These are phyloP conservation scores for Colletotrichum orbiculare DNA, from an alignment of 2,329 filamentous ascomycete genomes.

Conservation along the genomic window DNA sequence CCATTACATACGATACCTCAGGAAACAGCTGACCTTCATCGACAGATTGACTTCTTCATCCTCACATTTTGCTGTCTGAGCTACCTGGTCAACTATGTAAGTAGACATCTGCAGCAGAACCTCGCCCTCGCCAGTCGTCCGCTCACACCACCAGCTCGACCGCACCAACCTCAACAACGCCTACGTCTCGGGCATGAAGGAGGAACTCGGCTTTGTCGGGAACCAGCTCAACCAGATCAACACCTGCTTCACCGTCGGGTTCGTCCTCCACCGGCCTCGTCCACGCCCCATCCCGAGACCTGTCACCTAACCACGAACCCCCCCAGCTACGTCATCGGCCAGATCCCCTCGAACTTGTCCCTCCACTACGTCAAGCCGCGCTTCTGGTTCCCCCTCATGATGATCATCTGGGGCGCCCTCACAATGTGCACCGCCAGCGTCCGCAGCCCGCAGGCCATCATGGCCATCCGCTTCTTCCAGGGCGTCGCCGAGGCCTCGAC, in stretches of 20 bases:
- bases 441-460: conserved; percentile 63
- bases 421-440: conserved; percentile 70
- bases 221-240: conserved; percentile 62
- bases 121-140: not conserved
- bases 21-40: not conserved
- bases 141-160: conserved; percentile 13
- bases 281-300: not conserved
- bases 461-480: conserved; percentile 57
- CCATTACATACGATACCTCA: not conserved
- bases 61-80: conserved; percentile 71
- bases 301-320: not conserved
- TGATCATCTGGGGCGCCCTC: conserved; percentile 71
- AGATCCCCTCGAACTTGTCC: conserved; percentile 70
- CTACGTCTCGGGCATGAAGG: conserved; percentile 54
- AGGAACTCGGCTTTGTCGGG: conserved; percentile 46
- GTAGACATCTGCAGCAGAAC: conserved; percentile 33
- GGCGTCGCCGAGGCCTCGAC: conserved; percentile 53
- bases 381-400: conserved; percentile 73
- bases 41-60: conserved; percentile 66
- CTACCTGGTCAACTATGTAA: conserved; percentile 65
- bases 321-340: conserved; percentile 61
- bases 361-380: conserved; percentile 72
- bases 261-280: conserved; percentile 27
- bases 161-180: conserved; percentile 48
- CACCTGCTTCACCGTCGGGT: conserved; percentile 59